Evolutionary conservation across 371 early-diverging fungal species (phyloP).

Genomic region (Mortierella sp.): DNA sequence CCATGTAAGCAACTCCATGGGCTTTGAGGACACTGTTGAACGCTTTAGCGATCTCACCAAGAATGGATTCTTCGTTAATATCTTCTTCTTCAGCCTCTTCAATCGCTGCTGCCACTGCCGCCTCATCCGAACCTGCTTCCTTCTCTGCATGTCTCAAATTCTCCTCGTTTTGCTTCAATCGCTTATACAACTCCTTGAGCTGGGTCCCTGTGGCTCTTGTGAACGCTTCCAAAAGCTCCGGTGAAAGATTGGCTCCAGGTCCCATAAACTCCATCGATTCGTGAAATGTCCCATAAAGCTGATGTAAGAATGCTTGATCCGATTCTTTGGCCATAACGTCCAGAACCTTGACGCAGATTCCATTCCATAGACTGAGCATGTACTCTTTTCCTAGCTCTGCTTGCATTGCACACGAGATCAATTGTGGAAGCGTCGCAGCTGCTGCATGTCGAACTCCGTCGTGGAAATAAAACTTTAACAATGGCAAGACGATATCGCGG

Average conservation of each 20-base stretch:
- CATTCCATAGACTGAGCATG: conserved; percentile 70
- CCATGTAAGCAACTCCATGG: conserved; percentile 76
- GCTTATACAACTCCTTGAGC: conserved; percentile 75
- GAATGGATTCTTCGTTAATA: conserved; percentile 81
- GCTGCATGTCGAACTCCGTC: conserved; percentile 95
- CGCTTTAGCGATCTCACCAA: conserved; percentile 81
- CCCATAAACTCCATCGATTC: conserved; percentile 81
- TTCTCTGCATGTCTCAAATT: conserved; percentile 79
- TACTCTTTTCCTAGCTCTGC: conserved; percentile 60
- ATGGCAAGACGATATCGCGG: conserved; percentile 87
- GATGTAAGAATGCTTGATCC: conserved; percentile 82
- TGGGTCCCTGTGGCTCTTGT: conserved; percentile 75
- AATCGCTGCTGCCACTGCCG: conserved; percentile 59
- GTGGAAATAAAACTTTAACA: conserved; percentile 96
- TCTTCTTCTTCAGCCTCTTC: conserved; percentile 79
- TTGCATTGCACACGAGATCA: conserved; percentile 78
- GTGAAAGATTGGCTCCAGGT: conserved; percentile 70
- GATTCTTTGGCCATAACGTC: conserved; percentile 79
- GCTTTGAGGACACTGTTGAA: conserved; percentile 80
- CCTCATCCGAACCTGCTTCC: conserved; percentile 94
- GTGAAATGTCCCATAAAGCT: conserved; percentile 80
- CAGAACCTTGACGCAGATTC: conserved; percentile 74
- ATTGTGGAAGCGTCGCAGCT: conserved; percentile 82
- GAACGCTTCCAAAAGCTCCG: conserved; percentile 74
- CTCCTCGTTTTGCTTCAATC: conserved; percentile 78